Evolutionary conservation across 73 alveolate species (phyloP).

Genomic region (Tetrahymena borealis): DNA sequence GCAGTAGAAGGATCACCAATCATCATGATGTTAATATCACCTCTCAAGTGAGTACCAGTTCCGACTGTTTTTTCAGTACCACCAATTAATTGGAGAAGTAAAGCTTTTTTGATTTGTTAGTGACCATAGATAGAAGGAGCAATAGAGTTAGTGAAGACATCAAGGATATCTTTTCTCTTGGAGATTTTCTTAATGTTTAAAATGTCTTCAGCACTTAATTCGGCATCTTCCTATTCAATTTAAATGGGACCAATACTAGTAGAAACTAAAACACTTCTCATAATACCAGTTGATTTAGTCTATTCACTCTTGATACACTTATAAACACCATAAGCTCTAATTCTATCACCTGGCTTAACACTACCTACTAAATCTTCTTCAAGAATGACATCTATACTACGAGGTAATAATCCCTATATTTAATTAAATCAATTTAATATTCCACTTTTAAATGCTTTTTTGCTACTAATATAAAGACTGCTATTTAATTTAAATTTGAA

Average conservation of each 20-base stretch:
- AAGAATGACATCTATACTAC: slow-evolving; percentile 83
- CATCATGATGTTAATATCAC: slow-evolving; percentile 96
- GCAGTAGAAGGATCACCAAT: slow-evolving; percentile 99
- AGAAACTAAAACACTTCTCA: slow-evolving; percentile 58
- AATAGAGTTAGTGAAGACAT: slow-evolving; percentile 81
- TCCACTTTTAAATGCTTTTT: too few relatives aligned
- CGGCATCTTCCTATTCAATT: slow-evolving; percentile 53
- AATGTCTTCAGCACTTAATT: slow-evolving; percentile 76
- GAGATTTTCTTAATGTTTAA: slow-evolving; percentile 75
- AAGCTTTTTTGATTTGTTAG: slow-evolving; percentile 81
- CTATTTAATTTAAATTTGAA: neutral
- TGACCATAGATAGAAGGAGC: slow-evolving; percentile 98
- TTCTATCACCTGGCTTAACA: slow-evolving; percentile 99
- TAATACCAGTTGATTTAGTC: slow-evolving; percentile 61
- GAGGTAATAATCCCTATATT: slow-evolving; percentile 83
- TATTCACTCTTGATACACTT: slow-evolving; percentile 63
- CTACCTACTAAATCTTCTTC: slow-evolving; percentile 93
- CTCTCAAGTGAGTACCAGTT: slow-evolving; percentile 98
- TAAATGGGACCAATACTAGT: slow-evolving; percentile 63
- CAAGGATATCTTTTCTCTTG: slow-evolving; percentile 75
- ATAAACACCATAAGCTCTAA: slow-evolving; percentile 75
- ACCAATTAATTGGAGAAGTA: slow-evolving; percentile 89
- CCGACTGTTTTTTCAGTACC: slow-evolving; percentile 86
- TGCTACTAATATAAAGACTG: too few relatives aligned
- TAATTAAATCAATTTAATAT: neutral